Percentiles rank a stretch among this genome's conserved stretches.
phyloP scores from a whole-genome alignment of 2,329 filamentous ascomycete genomes.

The Emericellopsis atlantica region DNA sequence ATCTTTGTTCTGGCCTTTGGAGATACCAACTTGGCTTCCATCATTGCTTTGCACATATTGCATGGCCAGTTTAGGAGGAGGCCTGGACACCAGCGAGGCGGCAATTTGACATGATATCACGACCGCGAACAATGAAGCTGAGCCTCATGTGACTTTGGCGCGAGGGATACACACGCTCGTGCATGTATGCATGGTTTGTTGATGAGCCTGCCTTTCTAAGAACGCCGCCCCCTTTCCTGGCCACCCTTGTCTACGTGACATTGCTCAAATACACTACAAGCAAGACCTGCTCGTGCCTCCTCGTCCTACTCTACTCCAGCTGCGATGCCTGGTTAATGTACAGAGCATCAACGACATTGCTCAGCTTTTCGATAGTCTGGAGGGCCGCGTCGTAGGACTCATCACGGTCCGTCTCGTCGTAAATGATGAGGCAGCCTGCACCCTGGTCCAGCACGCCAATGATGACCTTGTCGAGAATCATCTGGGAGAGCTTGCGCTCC shows the following conservation, averaged over 20 bases:
- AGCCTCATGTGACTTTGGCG: too few species aligned
- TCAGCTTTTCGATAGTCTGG: constrained; percentile 91
- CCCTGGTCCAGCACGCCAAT: constrained; percentile 95
- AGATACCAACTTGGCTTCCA: not conserved
- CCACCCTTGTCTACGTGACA: constrained; percentile 17
- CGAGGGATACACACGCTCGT: too few species aligned
- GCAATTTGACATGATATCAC: too few species aligned
- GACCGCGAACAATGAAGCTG: too few species aligned
- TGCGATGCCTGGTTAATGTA: constrained; percentile 96
- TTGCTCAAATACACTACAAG: constrained; percentile 5
- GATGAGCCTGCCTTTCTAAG: constrained; percentile 3
- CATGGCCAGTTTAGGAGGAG: too few species aligned
- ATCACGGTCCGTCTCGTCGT: constrained; percentile 87
- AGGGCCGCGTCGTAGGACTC: constrained; percentile 89
- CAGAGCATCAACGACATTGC: constrained; percentile 91
- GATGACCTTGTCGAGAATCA: constrained; percentile 99
- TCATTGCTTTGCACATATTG: not conserved
- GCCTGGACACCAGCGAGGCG: too few species aligned
- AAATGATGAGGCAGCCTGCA: constrained; percentile 94
- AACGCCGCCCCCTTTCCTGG: constrained; percentile 13
- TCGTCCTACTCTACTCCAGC: constrained; percentile 54
- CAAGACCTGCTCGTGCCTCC: not conserved
- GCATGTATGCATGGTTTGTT: too few species aligned
- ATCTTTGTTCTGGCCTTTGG: too few species aligned
- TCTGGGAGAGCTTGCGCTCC: constrained; percentile 95